These are phyloP conservation scores for Penicillium sp. DNA, from an alignment of 2,329 filamentous ascomycete genomes.

Conservation along the genomic window DNA sequence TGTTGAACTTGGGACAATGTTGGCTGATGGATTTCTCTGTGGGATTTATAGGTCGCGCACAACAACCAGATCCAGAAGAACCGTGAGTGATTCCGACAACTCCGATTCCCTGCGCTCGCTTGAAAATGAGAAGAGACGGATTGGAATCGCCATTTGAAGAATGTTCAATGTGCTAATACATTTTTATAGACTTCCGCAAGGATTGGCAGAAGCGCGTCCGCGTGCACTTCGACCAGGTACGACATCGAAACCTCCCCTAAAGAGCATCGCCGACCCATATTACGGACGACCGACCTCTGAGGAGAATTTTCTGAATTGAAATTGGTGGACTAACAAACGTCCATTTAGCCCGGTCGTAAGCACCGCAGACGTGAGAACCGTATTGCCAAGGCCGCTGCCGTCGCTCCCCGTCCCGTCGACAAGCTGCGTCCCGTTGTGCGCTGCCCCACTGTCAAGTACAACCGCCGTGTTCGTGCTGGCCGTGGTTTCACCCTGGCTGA, in stretches of 20 bases:
- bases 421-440: conserved; percentile 92
- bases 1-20: conserved; percentile 19
- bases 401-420: conserved; percentile 96
- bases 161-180: conserved; percentile 23
- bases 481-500: conserved; percentile 97
- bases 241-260: conserved; percentile 36
- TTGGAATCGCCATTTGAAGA: conserved; percentile 18
- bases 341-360: conserved; percentile 84
- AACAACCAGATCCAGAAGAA: conserved; percentile 98
- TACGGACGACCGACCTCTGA: conserved; percentile 13
- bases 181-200: conserved; percentile 84
- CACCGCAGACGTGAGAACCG: conserved; percentile 84
- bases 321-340: conserved; percentile 33
- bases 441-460: conserved; percentile 98
- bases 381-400: conserved; percentile 86
- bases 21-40: conserved; percentile 26
- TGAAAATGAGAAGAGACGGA: conserved; percentile 12
- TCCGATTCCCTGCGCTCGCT: conserved; percentile 1
- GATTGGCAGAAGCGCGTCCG: conserved; percentile 99
- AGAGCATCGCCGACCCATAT: conserved; percentile 11
- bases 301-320: conserved; percentile 15
- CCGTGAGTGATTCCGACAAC: conserved; percentile 55
- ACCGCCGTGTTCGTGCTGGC: conserved; percentile 92
- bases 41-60: conserved; percentile 77
- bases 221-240: conserved; percentile 99